Evolutionary conservation across 768 basidiomycete genomes (phyloP).

Genomic region (Lepiota brunneoincarnata): DNA sequence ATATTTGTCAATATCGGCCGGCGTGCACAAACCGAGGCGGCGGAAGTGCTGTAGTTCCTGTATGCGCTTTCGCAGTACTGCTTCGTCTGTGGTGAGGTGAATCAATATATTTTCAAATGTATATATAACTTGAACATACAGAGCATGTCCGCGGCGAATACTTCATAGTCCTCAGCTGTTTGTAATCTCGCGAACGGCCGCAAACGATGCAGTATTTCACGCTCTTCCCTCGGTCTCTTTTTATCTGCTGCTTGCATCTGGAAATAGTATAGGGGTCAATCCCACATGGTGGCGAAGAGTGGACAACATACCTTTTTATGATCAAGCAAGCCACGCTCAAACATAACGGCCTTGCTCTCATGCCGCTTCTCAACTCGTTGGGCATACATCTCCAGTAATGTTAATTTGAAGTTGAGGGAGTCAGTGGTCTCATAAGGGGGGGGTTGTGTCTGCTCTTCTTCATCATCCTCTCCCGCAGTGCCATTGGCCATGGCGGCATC

Average conservation of each 20-base stretch:
- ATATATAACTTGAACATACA: slow-evolving; percentile 50
- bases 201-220: slow-evolving; percentile 84
- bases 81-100: slow-evolving; percentile 61
- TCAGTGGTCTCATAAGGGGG: slow-evolving; percentile 81
- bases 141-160: slow-evolving; percentile 82
- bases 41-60: slow-evolving; percentile 91
- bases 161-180: slow-evolving; percentile 89
- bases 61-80: slow-evolving; percentile 82
- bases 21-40: slow-evolving; percentile 76
- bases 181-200: slow-evolving; percentile 91
- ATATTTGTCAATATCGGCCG: slow-evolving; percentile 90
- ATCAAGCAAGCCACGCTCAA: slow-evolving; percentile 86
- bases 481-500: slow-evolving; percentile 48
- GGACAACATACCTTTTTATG: slow-evolving; percentile 79
- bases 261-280: slow-evolving; percentile 14
- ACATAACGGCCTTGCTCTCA: slow-evolving; percentile 86
- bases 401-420: slow-evolving; percentile 85
- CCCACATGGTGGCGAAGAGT: background rate
- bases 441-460: slow-evolving; percentile 67
- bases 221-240: slow-evolving; percentile 87
- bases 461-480: slow-evolving; percentile 53
- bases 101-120: background rate
- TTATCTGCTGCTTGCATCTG: slow-evolving; percentile 92
- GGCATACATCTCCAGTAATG: slow-evolving; percentile 86
- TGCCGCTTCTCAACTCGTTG: slow-evolving; percentile 83